A percentile compares a stretch with the other conserved stretches of the same genome.
phyloP scores from a whole-genome alignment of 2,329 filamentous ascomycete species.

The Trichophyton verrucosum region DNA sequence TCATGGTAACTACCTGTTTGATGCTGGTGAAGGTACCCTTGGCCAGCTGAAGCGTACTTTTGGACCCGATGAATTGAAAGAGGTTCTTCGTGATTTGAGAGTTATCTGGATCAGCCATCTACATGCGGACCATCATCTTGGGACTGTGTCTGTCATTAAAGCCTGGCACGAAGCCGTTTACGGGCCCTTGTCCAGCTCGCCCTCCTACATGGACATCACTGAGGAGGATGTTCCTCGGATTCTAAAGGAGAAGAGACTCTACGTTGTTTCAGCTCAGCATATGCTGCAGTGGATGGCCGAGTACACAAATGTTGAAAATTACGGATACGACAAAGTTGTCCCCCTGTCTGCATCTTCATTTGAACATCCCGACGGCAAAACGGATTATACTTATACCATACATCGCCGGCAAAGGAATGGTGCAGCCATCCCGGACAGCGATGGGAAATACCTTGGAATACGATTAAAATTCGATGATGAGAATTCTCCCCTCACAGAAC shows the following conservation, averaged over 20 bases:
- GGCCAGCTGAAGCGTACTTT: conserved; percentile 73
- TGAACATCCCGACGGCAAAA: conserved; percentile 19
- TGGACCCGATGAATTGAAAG: conserved; percentile 48
- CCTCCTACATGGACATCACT: conserved; percentile 30
- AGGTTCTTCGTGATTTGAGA: conserved; percentile 66
- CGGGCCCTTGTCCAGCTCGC: conserved; percentile 21
- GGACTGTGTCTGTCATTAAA: conserved; percentile 65
- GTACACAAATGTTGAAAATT: conserved; percentile 65
- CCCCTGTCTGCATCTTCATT: conserved; percentile 34
- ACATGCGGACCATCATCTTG: conserved; percentile 92
- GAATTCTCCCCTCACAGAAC: conserved; percentile 20
- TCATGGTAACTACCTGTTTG: conserved; percentile 77
- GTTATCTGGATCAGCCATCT: conserved; percentile 89
- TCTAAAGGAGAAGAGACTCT: conserved; percentile 37
- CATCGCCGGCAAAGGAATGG: conserved; percentile 8
- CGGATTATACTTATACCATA: conserved; percentile 5
- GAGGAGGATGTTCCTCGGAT: conserved; percentile 27
- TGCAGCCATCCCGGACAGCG: background rate
- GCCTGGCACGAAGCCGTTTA: conserved; percentile 59
- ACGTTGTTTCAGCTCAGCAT: conserved; percentile 54
- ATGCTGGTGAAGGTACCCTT: conserved; percentile 84
- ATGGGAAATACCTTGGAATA: conserved; percentile 13
- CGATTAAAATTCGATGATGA: conserved; percentile 19
- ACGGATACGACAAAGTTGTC: conserved; percentile 50
- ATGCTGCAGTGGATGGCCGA: conserved; percentile 72